Conservation (phyloP, 2,329 filamentous ascomycete species). For the Colletotrichum somersetense region DNA sequence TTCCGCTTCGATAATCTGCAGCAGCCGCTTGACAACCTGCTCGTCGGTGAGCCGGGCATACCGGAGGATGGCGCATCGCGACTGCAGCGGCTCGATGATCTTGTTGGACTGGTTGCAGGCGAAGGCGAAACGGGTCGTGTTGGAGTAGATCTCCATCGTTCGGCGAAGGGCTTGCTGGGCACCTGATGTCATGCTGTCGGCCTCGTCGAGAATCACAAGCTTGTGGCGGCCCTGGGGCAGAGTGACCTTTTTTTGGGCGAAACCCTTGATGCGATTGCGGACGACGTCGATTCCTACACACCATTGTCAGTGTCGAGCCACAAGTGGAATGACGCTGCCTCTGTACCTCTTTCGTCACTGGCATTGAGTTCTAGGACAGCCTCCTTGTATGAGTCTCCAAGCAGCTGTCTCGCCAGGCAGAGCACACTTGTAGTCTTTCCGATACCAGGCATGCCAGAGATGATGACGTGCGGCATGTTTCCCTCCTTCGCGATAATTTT, state of each 20-base stretch:
- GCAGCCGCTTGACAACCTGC: conserved; percentile 89
- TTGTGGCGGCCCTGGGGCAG: conserved; percentile 92
- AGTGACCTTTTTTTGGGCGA: conserved; percentile 99
- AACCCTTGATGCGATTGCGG: conserved; percentile 96
- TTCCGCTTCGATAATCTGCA: conserved; percentile 95
- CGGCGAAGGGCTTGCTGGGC: conserved; percentile 94
- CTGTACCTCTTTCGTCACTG: conserved; percentile 86
- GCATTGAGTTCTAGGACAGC: conserved; percentile 97
- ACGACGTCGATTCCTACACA: conserved; percentile 90
- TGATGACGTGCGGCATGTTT: conserved; percentile 99
- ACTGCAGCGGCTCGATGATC: conserved; percentile 99
- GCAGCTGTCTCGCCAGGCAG: conserved; percentile 89
- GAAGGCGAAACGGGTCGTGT: conserved; percentile 96
- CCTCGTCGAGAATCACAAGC: conserved; percentile 96
- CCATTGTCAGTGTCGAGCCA: neutral
- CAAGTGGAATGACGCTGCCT: conserved; percentile 65
- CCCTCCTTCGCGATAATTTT: conserved; percentile 99
- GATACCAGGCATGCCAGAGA: conserved; percentile 99
- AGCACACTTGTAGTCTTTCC: conserved; percentile 97
- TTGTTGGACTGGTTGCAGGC: conserved; percentile 99
- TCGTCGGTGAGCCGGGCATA: conserved; percentile 93
- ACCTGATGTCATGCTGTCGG: conserved; percentile 97
- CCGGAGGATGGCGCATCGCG: conserved; percentile 93
- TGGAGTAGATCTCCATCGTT: conserved; percentile 99
- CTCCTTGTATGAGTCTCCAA: conserved; percentile 96